Conservation (phyloP, 805 yeast species). For the Kluyveromyces nonfermentans region DNA sequence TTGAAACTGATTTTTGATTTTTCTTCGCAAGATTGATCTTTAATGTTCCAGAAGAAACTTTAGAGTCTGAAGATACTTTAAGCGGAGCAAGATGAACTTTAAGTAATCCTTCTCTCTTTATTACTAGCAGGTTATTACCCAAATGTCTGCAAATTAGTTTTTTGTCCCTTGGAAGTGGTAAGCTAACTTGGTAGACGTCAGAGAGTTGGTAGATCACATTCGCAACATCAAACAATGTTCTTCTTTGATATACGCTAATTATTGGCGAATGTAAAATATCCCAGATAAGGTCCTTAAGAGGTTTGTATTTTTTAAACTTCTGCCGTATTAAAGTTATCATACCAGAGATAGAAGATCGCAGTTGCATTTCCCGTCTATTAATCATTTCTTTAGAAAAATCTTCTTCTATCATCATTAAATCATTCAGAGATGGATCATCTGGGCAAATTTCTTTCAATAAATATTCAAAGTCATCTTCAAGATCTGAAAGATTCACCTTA, state of each 20-base stretch:
- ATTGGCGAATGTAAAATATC: slow-evolving; percentile 52
- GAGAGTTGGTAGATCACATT: slow-evolving; percentile 55
- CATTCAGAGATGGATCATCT: slow-evolving; percentile 7
- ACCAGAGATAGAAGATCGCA: slow-evolving; percentile 23
- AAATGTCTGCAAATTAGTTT: slow-evolving; percentile 50
- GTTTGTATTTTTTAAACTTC: slow-evolving; percentile 35
- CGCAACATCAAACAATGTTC: slow-evolving; percentile 54
- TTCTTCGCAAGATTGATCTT: background rate
- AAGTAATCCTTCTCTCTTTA: slow-evolving; percentile 44
- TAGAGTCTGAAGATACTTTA: slow-evolving; percentile 9
- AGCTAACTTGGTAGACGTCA: slow-evolving; percentile 50
- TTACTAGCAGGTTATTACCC: slow-evolving; percentile 45
- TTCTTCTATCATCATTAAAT: slow-evolving; percentile 12
- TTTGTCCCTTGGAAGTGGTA: slow-evolving; percentile 60
- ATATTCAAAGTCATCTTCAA: slow-evolving; percentile 56
- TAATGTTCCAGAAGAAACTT: background rate
- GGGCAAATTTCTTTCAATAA: slow-evolving; percentile 21
- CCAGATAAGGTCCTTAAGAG: slow-evolving; percentile 60
- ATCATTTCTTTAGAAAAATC: slow-evolving; percentile 15
- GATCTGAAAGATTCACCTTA: slow-evolving; percentile 45
- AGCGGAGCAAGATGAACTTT: slow-evolving; percentile 22
- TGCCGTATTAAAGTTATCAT: slow-evolving; percentile 16
- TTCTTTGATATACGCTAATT: slow-evolving; percentile 47
- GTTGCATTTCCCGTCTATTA: slow-evolving; percentile 15
- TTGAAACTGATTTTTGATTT: slow-evolving; percentile 1